A percentile compares a stretch with the other conserved stretches of the same genome.
Conservation (phyloP, 768 basidiomycete species). For the Leccinellum rugosiceps region DNA sequence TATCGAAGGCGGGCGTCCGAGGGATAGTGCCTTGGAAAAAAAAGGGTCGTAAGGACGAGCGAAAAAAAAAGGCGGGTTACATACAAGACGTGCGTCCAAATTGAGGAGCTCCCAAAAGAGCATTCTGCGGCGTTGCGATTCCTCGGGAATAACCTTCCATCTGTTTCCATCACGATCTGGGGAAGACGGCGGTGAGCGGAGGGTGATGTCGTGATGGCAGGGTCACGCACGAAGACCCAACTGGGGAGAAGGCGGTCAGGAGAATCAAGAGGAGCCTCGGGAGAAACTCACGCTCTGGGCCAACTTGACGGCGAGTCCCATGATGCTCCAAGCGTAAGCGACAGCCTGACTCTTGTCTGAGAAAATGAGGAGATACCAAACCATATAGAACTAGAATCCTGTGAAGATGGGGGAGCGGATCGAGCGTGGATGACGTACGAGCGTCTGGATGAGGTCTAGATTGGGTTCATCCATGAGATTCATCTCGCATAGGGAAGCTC, state of each 20-base stretch:
- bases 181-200: constrained; percentile 26
- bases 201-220: not conserved
- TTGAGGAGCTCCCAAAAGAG: constrained; percentile 76
- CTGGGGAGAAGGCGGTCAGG: constrained; percentile 33
- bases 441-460: constrained; percentile 65
- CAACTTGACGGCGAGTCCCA: constrained; percentile 71
- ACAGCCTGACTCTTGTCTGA: constrained; percentile 72
- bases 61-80: constrained; percentile 28
- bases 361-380: constrained; percentile 71
- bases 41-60: constrained; percentile 6
- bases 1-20: constrained; percentile 70
- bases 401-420: constrained; percentile 30
- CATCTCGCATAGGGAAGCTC: constrained; percentile 68
- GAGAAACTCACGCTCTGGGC: constrained; percentile 61
- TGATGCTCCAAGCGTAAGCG: constrained; percentile 72
- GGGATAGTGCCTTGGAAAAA: constrained; percentile 53
- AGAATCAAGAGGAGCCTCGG: not conserved
- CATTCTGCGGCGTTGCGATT: constrained; percentile 63
- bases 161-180: constrained; percentile 67
- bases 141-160: constrained; percentile 66
- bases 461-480: constrained; percentile 74
- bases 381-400: constrained; percentile 59
- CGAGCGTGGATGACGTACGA: constrained; percentile 39
- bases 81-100: constrained; percentile 64
- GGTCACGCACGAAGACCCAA: constrained; percentile 60